Base-by-base conservation (phyloP, 306 rosid genomes). In the Glycyrrhiza uralensis region DNA sequence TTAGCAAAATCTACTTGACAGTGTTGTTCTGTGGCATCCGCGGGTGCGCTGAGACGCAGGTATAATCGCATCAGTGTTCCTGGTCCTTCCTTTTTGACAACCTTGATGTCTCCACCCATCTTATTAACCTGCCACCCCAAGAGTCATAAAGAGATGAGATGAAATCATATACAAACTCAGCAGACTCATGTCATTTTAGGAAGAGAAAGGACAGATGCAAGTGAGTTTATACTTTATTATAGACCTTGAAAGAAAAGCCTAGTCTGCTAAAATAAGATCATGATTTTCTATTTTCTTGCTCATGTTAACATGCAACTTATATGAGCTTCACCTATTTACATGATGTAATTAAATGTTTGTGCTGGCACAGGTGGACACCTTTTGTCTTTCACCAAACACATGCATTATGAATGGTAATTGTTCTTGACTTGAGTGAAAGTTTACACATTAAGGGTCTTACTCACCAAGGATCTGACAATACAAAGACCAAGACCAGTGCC, bases 401-500 rank as follows among this genome's bases (percentile, higher is more conserved):
- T 68, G 46, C 50, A 55, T 49, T 42, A 47, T 36, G 50, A 65
- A 78, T 11, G 30, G 17, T 30, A 47, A 69, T 59, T 66, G 30
- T 50, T 35, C 29, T 67, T 51, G 41, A 50, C 35, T 54, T 11
- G 54, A 65, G 6, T 19, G 35, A 56, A 68, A 17, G 1, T 72
- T 57, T 1, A 41, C 17, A 54, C 38, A 71, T 19, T 26, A 15
- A 71, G 60, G 75, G 63, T 56, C 58, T 47, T 72, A 87, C 97
- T 84, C 69, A 94, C 99, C 99, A 94, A 61, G 42, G 93, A 89
- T 78, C 92, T 79, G 29, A 94, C 99, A 1, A 94, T 94, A 84
- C 99, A 94, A 61, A 94, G 92, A 76, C 99, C 99, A 59, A 94
- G 99, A 36, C 99, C 99, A 14, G 99, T 94, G 81, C 99, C 99